phyloP scores from a whole-genome alignment of 768 basidiomycete genomes.

The Phanerochaete sordida region DNA sequence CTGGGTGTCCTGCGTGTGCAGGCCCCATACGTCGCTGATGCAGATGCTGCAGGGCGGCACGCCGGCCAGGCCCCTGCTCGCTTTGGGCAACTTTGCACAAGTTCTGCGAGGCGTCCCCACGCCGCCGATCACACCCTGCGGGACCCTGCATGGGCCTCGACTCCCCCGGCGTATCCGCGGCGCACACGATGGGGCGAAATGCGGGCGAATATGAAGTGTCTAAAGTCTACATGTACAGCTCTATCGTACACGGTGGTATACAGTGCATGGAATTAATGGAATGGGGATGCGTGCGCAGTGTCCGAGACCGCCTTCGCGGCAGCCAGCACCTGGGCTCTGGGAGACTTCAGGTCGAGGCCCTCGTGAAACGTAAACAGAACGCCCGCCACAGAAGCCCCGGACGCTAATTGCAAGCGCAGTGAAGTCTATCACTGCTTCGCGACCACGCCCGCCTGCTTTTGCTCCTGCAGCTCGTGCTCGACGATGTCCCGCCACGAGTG shows the following conservation, averaged over 20 bases:
- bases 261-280: not conserved
- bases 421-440: not conserved
- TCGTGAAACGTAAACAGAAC: not conserved
- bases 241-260: not conserved
- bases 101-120: not conserved
- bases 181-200: too few relatives aligned
- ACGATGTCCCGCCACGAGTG: slow-evolving; percentile 31
- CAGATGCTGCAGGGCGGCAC: not conserved
- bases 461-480: slow-evolving; percentile 11
- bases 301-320: not conserved
- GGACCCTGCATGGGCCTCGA: not conserved
- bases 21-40: not conserved
- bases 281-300: not conserved
- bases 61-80: not conserved
- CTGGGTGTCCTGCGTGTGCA: not conserved
- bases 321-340: not conserved
- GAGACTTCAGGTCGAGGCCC: not conserved
- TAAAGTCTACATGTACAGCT: not conserved
- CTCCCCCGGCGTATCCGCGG: not conserved
- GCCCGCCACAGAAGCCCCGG: not conserved
- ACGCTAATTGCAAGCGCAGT: not conserved
- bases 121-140: not conserved
- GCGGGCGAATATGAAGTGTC: too few relatives aligned
- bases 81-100: not conserved
- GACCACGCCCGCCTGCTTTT: not conserved